Conservation (phyloP, 73 alveolate species). For the Paramecium sexaurelia region DNA sequence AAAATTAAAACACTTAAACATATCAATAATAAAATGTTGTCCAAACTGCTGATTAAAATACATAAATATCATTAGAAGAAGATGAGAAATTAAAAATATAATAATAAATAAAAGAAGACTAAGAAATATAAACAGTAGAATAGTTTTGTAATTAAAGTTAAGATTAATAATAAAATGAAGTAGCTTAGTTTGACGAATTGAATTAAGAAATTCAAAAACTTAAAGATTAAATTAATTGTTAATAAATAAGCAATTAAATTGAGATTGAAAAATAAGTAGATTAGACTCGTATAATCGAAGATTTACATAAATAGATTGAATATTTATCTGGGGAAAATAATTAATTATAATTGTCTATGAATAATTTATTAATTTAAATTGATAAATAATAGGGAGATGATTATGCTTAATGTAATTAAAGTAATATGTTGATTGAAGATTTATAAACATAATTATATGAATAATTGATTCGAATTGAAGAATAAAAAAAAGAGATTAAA, state of each 20-base stretch:
- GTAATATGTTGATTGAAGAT: neutral
- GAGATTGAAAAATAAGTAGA: neutral
- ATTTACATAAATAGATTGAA: neutral
- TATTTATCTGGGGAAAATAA: neutral
- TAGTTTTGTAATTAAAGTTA: neutral
- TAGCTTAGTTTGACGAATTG: neutral
- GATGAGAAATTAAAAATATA: neutral
- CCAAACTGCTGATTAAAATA: neutral
- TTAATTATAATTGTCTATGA: neutral
- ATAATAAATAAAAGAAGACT: neutral
- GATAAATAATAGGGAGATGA: neutral
- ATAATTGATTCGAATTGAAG: neutral
- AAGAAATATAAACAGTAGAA: neutral
- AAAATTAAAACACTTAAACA: neutral
- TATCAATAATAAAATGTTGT: neutral
- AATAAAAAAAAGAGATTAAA: neutral
- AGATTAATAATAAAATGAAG: neutral
- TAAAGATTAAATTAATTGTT: neutral
- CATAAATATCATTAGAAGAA: neutral
- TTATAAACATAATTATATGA: neutral
- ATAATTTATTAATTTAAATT: neutral
- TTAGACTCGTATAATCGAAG: neutral
- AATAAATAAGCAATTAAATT: neutral
- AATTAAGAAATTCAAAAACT: neutral
- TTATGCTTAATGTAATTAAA: neutral